Evolutionary conservation across 371 early-diverging fungal species (phyloP), one percentile per base, ranked within the genome.

Genomic region (Haplosporangium sp.): DNA sequence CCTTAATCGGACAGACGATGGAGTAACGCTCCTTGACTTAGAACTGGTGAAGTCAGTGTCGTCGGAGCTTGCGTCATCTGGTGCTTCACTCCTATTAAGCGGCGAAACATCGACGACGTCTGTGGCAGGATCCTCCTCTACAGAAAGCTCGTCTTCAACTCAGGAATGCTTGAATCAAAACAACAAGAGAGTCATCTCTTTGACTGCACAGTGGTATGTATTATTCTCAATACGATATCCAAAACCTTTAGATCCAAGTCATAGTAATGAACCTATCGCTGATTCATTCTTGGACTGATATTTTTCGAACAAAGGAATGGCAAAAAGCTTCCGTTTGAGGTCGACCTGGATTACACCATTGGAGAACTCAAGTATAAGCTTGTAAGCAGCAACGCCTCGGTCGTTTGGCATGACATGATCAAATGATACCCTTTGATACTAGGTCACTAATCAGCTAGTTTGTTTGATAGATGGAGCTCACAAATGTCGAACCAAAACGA

Each of bases 401-500:
- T 40, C 42, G n/a, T 29, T 62, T 21, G 1, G 9, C 16, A 29
- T 2, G 29, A 42, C 41, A 29, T 37, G 40, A 16, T 10, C 13
- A 51, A 29, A 40, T 38, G 43, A 10, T 40, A 20, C 12, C 18
- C 12, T 8, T n/a, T 52, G 40, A 18, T 40, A 41, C 47, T 11
- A 14, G 16, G 10, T 16, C 16, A 20, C 11, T 8, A 13, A 5
- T 20, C 16, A 13, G 29, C 18, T 55, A 8, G 13, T 47, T 50
- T 60, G 10, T 55, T 48, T 52, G 9, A 3, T 66, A 79, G 61
- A 70, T 71, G 57, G 87, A 85, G 55, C 67, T 87, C 47, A 90
- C 90, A 1, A 80, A 84, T 41, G 88, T 90, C 6, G 84, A 82
- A n/a, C 83, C 86, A 8, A 73, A 75, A 41, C 71, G 87, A 55